Evolutionary conservation across 495 filamentous ascomycete genomes (phyloP), one percentile per base, ranked within the genome.

Genomic region (Penicillium paxilli): DNA sequence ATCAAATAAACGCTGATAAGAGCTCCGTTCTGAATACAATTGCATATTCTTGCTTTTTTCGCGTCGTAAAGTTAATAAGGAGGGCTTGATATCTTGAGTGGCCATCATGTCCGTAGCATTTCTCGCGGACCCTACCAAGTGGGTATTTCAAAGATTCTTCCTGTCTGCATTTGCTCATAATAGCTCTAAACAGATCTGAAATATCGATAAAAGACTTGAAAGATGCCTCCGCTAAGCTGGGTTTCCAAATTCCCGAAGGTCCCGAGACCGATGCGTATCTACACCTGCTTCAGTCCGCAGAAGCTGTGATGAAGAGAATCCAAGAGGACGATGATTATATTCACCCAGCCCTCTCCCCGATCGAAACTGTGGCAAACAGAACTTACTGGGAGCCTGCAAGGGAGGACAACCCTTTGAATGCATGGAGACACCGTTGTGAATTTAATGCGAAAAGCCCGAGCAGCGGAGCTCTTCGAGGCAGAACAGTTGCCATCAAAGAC

Each of bases 401-500:
- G 3, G 48, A 62, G 11, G 59, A 70, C 2, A 76, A 75, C 40
- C 66, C 62, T 5, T 46, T 73, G n/a, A 74, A 75, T 51, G 71
- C 67, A 3, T 78, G 75, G 75, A 62, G 57, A 20, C 60, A 61
- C 17, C 46, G 52, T 1, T 68, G 57, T 24, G 51, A 69, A 12
- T 37, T 74, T 8, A 28, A 25, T 8, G 61, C 66, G 9, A 32
- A 51, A 1, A 25, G 41, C 23, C 47, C 66, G 10, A 49, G 48
- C 1, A 55, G 23, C 4, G 37, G 42, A 14, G 35, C 69, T 11
- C 60, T 75, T 1, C 23, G n/a, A 1, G 69, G 69, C 17, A 58
- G 61, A 20, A 67, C 58, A 0, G 54, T 75, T 19, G 67, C 63
- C 2, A 54, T 75, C 28, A 75, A 76, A 52, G 72, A 76, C 41